Percentiles rank a stretch among this genome's conserved stretches.
phyloP scores from a whole-genome alignment of 2,329 filamentous ascomycete genomes.

The Zymoseptoria passerinii region DNA sequence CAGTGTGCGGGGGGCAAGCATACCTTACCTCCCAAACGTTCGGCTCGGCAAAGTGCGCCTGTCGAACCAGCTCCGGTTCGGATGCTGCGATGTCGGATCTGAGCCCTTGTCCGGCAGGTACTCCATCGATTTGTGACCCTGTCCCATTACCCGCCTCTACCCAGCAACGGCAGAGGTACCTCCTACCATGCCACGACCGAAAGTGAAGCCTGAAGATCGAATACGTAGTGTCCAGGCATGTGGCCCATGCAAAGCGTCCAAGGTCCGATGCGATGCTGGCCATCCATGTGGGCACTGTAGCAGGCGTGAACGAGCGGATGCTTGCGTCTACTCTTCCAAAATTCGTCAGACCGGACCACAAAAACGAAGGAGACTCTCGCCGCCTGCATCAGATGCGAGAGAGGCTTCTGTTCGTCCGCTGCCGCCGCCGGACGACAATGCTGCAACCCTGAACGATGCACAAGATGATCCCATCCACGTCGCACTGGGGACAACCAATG shows the following conservation, averaged over 20 bases:
- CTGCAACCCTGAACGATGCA: not conserved
- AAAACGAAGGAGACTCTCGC: constrained; percentile 16
- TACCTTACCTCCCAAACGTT: not conserved
- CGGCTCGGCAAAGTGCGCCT: not conserved
- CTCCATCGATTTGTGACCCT: not conserved
- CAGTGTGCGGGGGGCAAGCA: not conserved
- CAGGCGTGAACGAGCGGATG: constrained; percentile 13
- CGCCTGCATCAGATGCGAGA: constrained; percentile 1
- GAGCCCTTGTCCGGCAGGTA: not conserved
- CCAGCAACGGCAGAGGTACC: constrained; percentile 1
- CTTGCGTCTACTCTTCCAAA: constrained; percentile 15
- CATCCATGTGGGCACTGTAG: constrained; percentile 16
- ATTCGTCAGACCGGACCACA: constrained; percentile 2
- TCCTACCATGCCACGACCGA: constrained; percentile 16
- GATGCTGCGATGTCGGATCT: not conserved
- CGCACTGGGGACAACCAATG: constrained; percentile 8
- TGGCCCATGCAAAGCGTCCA: constrained; percentile 18
- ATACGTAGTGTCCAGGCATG: constrained; percentile 16
- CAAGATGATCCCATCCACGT: not conserved
- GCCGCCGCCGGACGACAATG: not conserved
- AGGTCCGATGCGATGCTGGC: constrained; percentile 18
- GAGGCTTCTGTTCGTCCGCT: not conserved
- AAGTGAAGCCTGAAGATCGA: constrained; percentile 13
- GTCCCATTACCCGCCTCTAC: not conserved
- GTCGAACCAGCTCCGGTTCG: not conserved